Evolutionary conservation across 2,329 filamentous ascomycete genomes (phyloP).

Genomic region (Penicillium sp.): DNA sequence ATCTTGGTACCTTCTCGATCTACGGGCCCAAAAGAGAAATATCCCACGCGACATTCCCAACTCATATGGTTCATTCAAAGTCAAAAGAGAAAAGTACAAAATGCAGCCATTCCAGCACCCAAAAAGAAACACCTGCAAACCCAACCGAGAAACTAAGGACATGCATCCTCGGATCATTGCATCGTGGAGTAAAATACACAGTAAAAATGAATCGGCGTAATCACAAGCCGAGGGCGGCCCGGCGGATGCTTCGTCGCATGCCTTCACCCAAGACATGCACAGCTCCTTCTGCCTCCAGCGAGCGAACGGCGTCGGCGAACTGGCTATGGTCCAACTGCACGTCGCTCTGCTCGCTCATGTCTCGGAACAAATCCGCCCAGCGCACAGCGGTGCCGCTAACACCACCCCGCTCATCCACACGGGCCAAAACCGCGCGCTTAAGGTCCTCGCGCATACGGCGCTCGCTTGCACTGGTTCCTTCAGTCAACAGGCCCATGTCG

Average conservation of each 20-base stretch:
- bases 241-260: constrained; percentile 71
- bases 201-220: neutral
- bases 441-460: constrained; percentile 76
- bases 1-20: neutral
- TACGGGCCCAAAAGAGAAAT: neutral
- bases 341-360: constrained; percentile 66
- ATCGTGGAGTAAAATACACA: constrained; percentile 17
- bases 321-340: constrained; percentile 69
- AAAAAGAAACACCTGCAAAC: neutral
- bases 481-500: constrained; percentile 91
- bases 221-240: constrained; percentile 35
- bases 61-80: neutral
- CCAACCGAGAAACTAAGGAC: constrained; percentile 2
- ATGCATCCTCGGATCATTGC: constrained; percentile 28
- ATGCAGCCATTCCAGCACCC: constrained; percentile 3
- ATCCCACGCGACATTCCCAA: constrained; percentile 10
- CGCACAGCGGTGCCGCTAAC: constrained; percentile 62
- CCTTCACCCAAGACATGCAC: constrained; percentile 82
- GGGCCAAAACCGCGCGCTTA: constrained; percentile 68
- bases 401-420: constrained; percentile 76
- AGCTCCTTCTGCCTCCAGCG: constrained; percentile 77
- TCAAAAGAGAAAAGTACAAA: neutral
- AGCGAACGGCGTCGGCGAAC: constrained; percentile 74
- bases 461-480: constrained; percentile 88
- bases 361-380: constrained; percentile 71